Evolutionary conservation across 306 rosid species (phyloP).

Genomic region (Sechiopsis laciniata): DNA sequence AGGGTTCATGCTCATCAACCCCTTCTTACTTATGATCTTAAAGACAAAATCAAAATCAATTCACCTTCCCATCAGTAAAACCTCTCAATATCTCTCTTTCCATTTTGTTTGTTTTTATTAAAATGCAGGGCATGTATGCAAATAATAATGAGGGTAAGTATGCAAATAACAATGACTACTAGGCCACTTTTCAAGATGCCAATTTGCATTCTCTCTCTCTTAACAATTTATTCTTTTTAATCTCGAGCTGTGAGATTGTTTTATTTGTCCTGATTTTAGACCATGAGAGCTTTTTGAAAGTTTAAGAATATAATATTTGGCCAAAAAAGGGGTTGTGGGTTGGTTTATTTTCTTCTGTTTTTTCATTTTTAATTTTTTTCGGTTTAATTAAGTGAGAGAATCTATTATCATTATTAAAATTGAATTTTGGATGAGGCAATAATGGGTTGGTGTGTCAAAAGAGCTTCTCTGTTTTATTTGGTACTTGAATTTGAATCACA

Average conservation of each 20-base stretch:
- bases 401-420: background rate
- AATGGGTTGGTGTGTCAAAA: constrained; percentile 12
- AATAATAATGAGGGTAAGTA: background rate
- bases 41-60: constrained; percentile 2
- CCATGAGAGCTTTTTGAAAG: background rate
- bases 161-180: constrained; percentile 7
- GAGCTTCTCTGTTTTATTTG: constrained; percentile 9
- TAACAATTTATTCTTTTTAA: background rate
- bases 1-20: constrained; percentile 17
- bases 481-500: constrained; percentile 9
- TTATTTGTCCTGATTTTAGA: constrained; percentile 4
- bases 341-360: background rate
- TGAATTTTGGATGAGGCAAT: background rate
- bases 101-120: constrained; percentile 10
- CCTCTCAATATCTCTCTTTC: background rate
- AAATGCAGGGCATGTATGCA: constrained; percentile 12
- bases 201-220: background rate
- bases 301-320: background rate
- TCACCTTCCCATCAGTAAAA: constrained; percentile 14
- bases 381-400: background rate
- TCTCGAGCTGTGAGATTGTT: constrained; percentile 21
- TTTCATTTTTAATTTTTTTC: background rate
- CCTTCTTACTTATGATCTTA: constrained; percentile 13
- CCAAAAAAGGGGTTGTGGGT: background rate
- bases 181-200: constrained; percentile 18